phyloP scores from a whole-genome alignment of 306 rosid species.

The Begonia peltatifolia region DNA sequence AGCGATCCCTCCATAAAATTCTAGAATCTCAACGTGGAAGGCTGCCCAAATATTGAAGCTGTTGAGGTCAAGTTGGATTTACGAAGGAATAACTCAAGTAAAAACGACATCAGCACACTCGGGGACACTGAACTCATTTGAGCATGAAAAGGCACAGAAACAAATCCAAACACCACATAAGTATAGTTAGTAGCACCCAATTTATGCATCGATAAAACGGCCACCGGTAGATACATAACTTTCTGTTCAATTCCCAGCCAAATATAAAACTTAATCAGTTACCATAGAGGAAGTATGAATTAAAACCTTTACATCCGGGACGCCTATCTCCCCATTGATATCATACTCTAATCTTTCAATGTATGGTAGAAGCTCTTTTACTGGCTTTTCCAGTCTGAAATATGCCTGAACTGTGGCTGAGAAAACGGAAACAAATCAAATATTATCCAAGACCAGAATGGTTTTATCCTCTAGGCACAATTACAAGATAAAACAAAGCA shows the following conservation, averaged over 20 bases:
- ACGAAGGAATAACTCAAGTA: slow-evolving; percentile 57
- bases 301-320: slow-evolving; percentile 56
- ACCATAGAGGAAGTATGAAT: slow-evolving; percentile 10
- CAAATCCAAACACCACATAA: slow-evolving; percentile 63
- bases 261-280: no score
- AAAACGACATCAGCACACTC: slow-evolving; percentile 58
- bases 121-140: slow-evolving; percentile 52
- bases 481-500: no score
- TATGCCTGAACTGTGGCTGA: slow-evolving; percentile 72
- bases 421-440: slow-evolving; percentile 6
- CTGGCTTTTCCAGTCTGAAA: slow-evolving; percentile 69
- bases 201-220: slow-evolving; percentile 60
- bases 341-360: slow-evolving; percentile 61
- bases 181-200: slow-evolving; percentile 36
- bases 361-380: slow-evolving; percentile 55
- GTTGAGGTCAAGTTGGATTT: slow-evolving; percentile 68
- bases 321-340: slow-evolving; percentile 55
- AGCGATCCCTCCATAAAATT: slow-evolving; percentile 64
- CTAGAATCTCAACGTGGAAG: slow-evolving; percentile 49
- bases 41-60: slow-evolving; percentile 48
- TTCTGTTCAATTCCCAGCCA: no score
- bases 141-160: slow-evolving; percentile 48
- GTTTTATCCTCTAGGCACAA: no score
- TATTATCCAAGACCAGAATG: no score
- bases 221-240: slow-evolving; percentile 36